phyloP scores from a whole-genome alignment of 306 rosid genomes.

The barrel medic (Medicago truncatula) region DNA sequence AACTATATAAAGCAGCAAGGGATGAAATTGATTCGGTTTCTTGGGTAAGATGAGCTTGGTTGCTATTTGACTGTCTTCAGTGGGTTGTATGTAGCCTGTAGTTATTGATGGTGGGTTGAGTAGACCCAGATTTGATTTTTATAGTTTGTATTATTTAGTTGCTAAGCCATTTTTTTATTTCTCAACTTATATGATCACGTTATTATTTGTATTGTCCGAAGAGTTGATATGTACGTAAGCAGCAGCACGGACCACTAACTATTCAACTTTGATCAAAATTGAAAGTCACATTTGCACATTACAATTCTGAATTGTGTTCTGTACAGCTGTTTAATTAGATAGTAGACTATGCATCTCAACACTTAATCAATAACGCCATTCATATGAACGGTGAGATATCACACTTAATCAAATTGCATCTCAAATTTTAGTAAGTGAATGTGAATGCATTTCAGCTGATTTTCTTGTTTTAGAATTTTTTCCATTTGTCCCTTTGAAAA shows the following conservation, averaged over 20 bases:
- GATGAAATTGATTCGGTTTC: constrained; percentile 94
- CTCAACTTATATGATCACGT: not conserved
- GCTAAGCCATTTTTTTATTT: constrained; percentile 8
- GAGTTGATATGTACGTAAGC: not conserved
- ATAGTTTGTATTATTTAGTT: constrained; percentile 13
- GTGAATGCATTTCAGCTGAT: no score
- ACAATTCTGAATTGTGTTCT: not conserved
- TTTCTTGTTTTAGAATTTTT: no score
- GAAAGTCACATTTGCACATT: not conserved
- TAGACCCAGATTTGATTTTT: constrained; percentile 3
- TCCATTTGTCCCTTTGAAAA: no score
- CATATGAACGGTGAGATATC: no score
- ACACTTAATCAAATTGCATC: no score
- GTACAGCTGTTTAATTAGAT: not conserved
- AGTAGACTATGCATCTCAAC: no score
- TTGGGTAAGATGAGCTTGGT: constrained; percentile 67
- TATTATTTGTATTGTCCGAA: not conserved
- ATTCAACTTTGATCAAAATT: constrained; percentile 14
- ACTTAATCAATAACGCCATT: no score
- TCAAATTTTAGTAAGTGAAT: no score
- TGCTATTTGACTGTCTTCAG: not conserved
- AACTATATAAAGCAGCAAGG: constrained; percentile 91
- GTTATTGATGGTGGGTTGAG: constrained; percentile 31
- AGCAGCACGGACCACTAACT: not conserved
- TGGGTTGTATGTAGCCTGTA: constrained; percentile 39